Base-by-base conservation (phyloP, 2,329 filamentous ascomycete genomes). In the Aspergillus sp. region DNA sequence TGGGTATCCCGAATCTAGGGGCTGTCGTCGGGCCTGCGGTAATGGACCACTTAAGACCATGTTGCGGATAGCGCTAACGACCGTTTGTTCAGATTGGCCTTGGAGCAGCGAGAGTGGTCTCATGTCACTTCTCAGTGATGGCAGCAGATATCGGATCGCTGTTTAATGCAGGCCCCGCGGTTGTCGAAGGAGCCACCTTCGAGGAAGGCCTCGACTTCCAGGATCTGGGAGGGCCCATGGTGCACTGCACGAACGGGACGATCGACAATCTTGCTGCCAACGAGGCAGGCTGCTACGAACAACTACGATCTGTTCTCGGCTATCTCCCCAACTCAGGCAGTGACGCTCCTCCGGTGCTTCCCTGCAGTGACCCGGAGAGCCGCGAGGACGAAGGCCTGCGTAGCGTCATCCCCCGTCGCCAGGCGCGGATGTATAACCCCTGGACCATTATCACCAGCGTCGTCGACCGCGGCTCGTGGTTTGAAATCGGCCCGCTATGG, bases 111-210 rank as follows among this genome's bases (percentile, higher is more conserved):
- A 58, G 75, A 25, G 74, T 78, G 0, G 72, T 75, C 1, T 65
- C 67, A 2, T 78, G 74, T 28, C 76, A 80, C 47, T 80, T 80
- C 46, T 74, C 69, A 1, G 75, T 80, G 20, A 80, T 80, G 75
- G 74, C 75, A 3, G 73, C 60, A 4, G 73, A 80, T 48, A 63
- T 80, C 1, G 76, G 75, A 0, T 64, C 66, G 1, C 47, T 80
- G 15, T 78, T 80, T 48, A 80, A 80, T 47, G 76, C 76, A 5
- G 76, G 76, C 0, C 75, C 75, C 0, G 71, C 72, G 38, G 74
- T 80, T 1, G 76, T 80, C 12, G 71, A 72, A 30, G 61, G 68
- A 5, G 76, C 76, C 1, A 80, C 75, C 0, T 79, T 78, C 41
- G 75, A 80, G 48, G 76, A 80, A 56, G 75, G 68, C 0, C 52